A percentile compares a stretch with the other conserved stretches of the same genome.
These are phyloP conservation scores for Syzygium aromaticum DNA, from an alignment of 345 rosid species.

Conservation along the genomic window DNA sequence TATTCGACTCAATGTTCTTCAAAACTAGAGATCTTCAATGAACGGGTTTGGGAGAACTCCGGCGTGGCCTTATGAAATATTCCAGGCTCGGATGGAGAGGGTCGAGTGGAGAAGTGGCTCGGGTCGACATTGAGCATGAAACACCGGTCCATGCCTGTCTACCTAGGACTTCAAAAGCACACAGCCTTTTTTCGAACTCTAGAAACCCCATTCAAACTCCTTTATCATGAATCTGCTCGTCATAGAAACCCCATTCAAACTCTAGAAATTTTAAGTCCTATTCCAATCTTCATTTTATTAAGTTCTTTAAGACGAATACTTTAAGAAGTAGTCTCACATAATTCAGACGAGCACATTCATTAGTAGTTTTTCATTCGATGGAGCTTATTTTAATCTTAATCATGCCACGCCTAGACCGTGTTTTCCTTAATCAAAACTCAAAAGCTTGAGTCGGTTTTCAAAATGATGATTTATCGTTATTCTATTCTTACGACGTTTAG, in stretches of 20 bases:
- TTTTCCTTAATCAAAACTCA: background rate
- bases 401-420: background rate
- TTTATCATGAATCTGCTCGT: too few species aligned
- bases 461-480: too few species aligned
- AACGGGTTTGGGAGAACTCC: rapidly evolving
- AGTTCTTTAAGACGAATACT: too few species aligned
- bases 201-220: too few species aligned
- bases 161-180: background rate
- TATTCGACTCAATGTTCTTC: background rate
- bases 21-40: rapidly evolving
- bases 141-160: background rate
- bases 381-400: background rate
- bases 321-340: background rate
- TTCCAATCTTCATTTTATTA: too few species aligned
- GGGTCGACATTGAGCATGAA: background rate
- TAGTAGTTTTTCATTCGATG: background rate
- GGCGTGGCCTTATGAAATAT: rapidly evolving
- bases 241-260: too few species aligned
- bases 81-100: background rate
- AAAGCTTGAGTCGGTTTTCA: too few species aligned
- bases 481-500: background rate
- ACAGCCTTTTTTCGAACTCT: too few species aligned
- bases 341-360: background rate
- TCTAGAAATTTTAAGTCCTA: too few species aligned
- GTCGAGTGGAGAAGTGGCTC: rapidly evolving